phyloP scores from a whole-genome alignment of 495 filamentous ascomycete genomes.

The Neurospora sp. region DNA sequence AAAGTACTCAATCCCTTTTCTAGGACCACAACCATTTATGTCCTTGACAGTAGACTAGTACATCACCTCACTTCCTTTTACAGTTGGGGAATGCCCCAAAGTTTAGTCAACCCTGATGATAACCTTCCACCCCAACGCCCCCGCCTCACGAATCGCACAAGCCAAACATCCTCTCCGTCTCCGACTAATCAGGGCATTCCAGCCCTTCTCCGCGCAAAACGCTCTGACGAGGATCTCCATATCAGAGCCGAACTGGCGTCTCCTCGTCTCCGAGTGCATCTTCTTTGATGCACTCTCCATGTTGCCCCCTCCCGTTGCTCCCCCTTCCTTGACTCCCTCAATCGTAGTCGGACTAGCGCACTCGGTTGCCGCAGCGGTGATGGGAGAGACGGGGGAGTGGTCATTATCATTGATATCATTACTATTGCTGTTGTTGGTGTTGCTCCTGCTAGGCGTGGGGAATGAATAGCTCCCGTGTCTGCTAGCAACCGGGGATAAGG shows the following conservation, averaged over 20 bases:
- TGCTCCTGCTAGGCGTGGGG: background rate
- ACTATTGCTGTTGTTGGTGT: background rate
- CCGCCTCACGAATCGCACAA: conserved; percentile 62
- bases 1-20: background rate
- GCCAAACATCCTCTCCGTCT: conserved; percentile 52
- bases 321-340: background rate
- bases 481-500: conserved; percentile 24
- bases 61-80: background rate
- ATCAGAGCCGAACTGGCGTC: conserved; percentile 42
- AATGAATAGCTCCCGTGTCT: conserved; percentile 15
- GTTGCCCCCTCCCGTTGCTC: background rate
- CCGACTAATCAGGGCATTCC: conserved; percentile 58
- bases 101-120: conserved; percentile 49
- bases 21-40: background rate
- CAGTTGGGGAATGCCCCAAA: background rate
- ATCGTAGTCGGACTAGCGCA: background rate
- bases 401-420: background rate
- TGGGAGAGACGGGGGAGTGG: background rate
- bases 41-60: background rate
- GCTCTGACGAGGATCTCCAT: conserved; percentile 58
- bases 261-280: conserved; percentile 40
- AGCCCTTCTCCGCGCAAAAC: conserved; percentile 58
- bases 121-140: conserved; percentile 53
- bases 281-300: conserved; percentile 27
- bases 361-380: background rate